A percentile compares a stretch with the other conserved stretches of the same genome.
Conservation (phyloP, 176 grass and related monocot species). For the Pharus latifolius region DNA sequence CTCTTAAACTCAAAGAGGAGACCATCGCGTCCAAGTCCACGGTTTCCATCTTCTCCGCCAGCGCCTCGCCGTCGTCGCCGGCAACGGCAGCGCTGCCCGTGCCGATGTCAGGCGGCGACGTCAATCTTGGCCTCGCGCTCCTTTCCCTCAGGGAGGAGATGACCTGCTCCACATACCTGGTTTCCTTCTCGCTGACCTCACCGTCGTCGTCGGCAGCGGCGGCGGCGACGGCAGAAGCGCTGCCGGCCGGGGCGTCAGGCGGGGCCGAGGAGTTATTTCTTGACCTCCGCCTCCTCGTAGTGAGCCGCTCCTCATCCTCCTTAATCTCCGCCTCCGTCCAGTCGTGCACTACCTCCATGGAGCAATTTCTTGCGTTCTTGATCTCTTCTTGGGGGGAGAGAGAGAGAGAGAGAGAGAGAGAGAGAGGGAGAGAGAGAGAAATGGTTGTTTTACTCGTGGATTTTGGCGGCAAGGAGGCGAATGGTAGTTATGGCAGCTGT, state of each 20-base stretch:
- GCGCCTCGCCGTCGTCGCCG: too few species aligned
- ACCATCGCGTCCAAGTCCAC: too few species aligned
- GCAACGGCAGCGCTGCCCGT: too few species aligned
- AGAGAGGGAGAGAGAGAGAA: not conserved
- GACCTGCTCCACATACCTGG: not conserved
- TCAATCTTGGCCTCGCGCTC: not conserved
- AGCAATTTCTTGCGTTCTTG: slow-evolving; percentile 16
- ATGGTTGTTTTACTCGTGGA: not conserved
- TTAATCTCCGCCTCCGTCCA: slow-evolving; percentile 1
- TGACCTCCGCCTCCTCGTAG: not conserved
- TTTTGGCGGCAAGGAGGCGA: slow-evolving; percentile 22
- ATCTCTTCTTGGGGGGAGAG: not conserved
- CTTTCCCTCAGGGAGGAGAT: not conserved
- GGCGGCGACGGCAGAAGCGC: not conserved
- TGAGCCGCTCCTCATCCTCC: not conserved
- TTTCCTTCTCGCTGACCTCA: too few species aligned
- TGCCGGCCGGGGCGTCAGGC: not conserved
- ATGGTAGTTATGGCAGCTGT: too few species aligned
- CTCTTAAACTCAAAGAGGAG: too few species aligned
- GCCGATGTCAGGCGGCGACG: not conserved
- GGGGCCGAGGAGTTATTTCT: not conserved
- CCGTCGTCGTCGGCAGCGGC: not conserved
- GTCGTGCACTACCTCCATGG: slow-evolving; percentile 7
- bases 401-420: not conserved
- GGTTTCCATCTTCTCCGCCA: too few species aligned